phyloP scores from a whole-genome alignment of 352 stramenopile genomes.

The Phytophthora pisi region DNA sequence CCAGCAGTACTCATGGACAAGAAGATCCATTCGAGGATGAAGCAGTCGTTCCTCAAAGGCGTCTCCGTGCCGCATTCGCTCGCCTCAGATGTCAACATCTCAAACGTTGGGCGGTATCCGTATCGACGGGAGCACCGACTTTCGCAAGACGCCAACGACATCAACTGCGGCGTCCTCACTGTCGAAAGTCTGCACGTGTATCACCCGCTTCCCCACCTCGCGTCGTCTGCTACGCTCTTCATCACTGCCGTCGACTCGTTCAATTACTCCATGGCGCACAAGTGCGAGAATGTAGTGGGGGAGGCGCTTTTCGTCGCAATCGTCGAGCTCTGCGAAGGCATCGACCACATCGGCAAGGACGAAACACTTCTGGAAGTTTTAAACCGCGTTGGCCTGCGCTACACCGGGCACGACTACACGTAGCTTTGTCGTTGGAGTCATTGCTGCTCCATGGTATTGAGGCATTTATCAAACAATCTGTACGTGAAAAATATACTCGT shows the following conservation, averaged over 20 bases:
- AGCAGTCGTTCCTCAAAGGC: slow-evolving; percentile 20
- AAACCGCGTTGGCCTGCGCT: slow-evolving; percentile 14
- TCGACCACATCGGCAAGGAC: slow-evolving; percentile 7
- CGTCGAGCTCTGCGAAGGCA: slow-evolving; percentile 18
- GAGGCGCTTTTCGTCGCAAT: slow-evolving; percentile 12
- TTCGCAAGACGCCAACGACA: not conserved
- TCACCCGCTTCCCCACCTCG: slow-evolving; percentile 35
- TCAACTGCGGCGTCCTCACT: not conserved
- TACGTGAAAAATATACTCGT: not conserved
- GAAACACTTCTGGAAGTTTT: slow-evolving; percentile 31
- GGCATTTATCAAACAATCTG: not conserved
- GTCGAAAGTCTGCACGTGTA: slow-evolving; percentile 34
- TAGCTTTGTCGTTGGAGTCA: slow-evolving; percentile 9
- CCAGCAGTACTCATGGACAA: slow-evolving; percentile 22
- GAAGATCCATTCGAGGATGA: slow-evolving; percentile 21
- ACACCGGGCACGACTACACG: slow-evolving; percentile 21
- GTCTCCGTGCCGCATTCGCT: slow-evolving; percentile 14
- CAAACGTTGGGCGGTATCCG: slow-evolving; percentile 25
- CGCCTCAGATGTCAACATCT: slow-evolving; percentile 20
- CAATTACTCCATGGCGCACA: slow-evolving; percentile 33
- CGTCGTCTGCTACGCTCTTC: slow-evolving; percentile 30
- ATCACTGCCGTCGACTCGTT: slow-evolving; percentile 19
- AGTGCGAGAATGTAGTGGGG: slow-evolving; percentile 31
- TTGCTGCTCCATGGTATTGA: not conserved
- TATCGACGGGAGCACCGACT: slow-evolving; percentile 12